These are phyloP conservation scores for Uronychia binucleata DNA, from an alignment of 73 alveolate genomes.

Conservation along the genomic window DNA sequence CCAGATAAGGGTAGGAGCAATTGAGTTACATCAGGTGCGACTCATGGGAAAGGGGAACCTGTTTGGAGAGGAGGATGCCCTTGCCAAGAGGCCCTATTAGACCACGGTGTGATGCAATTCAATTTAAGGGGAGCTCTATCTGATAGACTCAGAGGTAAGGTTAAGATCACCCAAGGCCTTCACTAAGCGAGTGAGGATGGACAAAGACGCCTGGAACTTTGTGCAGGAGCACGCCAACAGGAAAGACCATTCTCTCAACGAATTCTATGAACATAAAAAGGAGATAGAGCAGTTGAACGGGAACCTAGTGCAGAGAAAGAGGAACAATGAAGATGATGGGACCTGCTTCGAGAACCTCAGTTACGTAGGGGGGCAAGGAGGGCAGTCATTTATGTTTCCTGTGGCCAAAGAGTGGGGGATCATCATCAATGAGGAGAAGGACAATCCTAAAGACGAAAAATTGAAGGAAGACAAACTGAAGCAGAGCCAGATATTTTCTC, in stretches of 20 bases:
- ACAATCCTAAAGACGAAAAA: too few relatives aligned
- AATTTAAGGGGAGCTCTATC: not conserved
- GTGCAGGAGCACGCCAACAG: not conserved
- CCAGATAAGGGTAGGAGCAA: not conserved
- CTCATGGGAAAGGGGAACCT: not conserved
- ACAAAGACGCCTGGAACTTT: not conserved
- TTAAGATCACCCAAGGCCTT: not conserved
- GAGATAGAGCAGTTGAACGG: not conserved
- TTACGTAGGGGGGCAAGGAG: too few relatives aligned
- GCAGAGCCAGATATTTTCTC: too few relatives aligned
- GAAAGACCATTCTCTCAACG: not conserved
- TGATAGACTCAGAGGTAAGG: not conserved
- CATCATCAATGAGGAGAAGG: too few relatives aligned
- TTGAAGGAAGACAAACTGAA: too few relatives aligned
- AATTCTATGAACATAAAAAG: not conserved
- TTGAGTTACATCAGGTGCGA: not conserved
- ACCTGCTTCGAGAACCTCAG: not conserved
- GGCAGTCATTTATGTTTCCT: too few relatives aligned
- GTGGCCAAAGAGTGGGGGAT: too few relatives aligned
- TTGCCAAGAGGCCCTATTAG: not conserved
- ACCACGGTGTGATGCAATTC: not conserved
- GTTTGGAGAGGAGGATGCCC: slow-evolving; percentile 3
- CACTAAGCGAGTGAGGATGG: not conserved
- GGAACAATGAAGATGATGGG: not conserved
- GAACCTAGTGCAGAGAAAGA: not conserved